phyloP scores from a whole-genome alignment of 352 stramenopile species.

The Phytophthora ramorum region DNA sequence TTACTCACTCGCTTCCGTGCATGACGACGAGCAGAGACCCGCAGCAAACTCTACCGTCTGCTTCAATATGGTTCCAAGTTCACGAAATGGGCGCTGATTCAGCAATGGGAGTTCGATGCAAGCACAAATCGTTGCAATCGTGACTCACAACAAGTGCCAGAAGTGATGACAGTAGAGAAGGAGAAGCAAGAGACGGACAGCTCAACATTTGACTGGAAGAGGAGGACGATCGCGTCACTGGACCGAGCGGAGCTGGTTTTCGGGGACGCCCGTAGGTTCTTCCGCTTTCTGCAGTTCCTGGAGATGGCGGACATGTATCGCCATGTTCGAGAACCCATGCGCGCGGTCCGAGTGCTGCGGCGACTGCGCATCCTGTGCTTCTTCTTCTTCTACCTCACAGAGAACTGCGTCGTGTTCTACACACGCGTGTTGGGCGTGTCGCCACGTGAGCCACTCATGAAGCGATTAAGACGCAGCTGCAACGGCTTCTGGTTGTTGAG shows the following conservation, averaged over 20 bases:
- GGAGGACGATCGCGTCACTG: slow-evolving; percentile 31
- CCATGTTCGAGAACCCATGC: slow-evolving; percentile 43
- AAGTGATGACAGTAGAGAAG: neutral
- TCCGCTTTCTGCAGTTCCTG: slow-evolving; percentile 71
- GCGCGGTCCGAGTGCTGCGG: slow-evolving; percentile 41
- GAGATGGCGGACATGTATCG: slow-evolving; percentile 67
- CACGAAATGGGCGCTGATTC: slow-evolving; percentile 49
- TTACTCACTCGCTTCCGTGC: neutral
- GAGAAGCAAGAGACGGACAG: neutral
- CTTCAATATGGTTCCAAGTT: slow-evolving; percentile 72
- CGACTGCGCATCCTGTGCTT: slow-evolving; percentile 61
- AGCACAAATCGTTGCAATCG: neutral
- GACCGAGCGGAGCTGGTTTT: slow-evolving; percentile 55
- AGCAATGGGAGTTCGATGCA: slow-evolving; percentile 27
- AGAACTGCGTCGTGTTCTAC: slow-evolving; percentile 68
- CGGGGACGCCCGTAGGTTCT: slow-evolving; percentile 63
- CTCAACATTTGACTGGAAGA: slow-evolving; percentile 17
- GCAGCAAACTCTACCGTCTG: slow-evolving; percentile 68
- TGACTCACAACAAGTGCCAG: neutral
- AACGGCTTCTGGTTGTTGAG: slow-evolving; percentile 68
- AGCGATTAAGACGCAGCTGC: slow-evolving; percentile 45
- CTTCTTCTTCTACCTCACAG: slow-evolving; percentile 69
- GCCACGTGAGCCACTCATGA: slow-evolving; percentile 36
- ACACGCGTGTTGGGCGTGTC: slow-evolving; percentile 49
- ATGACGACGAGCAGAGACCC: slow-evolving; percentile 45